phyloP scores from a whole-genome alignment of 1,284 basidiomycete genomes.

The Ustilago curta region DNA sequence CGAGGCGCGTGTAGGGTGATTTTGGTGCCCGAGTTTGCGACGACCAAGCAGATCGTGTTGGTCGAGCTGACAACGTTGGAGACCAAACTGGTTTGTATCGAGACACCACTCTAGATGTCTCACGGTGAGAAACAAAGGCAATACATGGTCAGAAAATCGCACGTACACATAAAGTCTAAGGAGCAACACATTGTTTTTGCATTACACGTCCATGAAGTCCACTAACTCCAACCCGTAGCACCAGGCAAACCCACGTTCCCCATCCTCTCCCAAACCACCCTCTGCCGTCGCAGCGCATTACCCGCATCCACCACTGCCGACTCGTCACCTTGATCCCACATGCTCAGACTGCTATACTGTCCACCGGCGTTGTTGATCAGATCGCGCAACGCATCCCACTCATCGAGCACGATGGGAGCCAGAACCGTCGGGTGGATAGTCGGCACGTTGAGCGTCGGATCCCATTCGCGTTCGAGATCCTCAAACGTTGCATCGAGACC shows the following conservation, averaged over 20 bases:
- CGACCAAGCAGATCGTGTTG: conserved; percentile 76
- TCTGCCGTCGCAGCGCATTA: conserved; percentile 36
- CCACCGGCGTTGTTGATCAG: conserved; percentile 52
- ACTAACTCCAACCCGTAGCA: neutral
- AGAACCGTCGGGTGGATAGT: conserved; percentile 44
- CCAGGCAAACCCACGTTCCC: conserved; percentile 31
- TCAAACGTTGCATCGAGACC: conserved; percentile 31
- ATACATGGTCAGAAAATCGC: neutral
- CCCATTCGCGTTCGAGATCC: conserved; percentile 41
- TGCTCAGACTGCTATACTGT: conserved; percentile 38
- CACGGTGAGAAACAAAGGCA: neutral
- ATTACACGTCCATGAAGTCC: neutral
- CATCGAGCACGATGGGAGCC: conserved; percentile 40
- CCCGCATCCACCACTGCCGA: conserved; percentile 33
- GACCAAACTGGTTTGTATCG: conserved; percentile 69
- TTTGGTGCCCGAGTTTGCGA: conserved; percentile 83
- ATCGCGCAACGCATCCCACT: conserved; percentile 65
- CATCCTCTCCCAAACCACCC: conserved; percentile 28
- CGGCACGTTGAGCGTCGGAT: conserved; percentile 34
- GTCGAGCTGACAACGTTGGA: conserved; percentile 76
- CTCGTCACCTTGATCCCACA: conserved; percentile 36
- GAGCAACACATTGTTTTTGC: no score
- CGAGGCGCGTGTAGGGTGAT: conserved; percentile 77
- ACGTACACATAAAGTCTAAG: no score
- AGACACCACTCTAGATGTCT: conserved; percentile 13